phyloP scores from a whole-genome alignment of 2,329 filamentous ascomycete genomes.

The Cadophora luteo-olivacea region DNA sequence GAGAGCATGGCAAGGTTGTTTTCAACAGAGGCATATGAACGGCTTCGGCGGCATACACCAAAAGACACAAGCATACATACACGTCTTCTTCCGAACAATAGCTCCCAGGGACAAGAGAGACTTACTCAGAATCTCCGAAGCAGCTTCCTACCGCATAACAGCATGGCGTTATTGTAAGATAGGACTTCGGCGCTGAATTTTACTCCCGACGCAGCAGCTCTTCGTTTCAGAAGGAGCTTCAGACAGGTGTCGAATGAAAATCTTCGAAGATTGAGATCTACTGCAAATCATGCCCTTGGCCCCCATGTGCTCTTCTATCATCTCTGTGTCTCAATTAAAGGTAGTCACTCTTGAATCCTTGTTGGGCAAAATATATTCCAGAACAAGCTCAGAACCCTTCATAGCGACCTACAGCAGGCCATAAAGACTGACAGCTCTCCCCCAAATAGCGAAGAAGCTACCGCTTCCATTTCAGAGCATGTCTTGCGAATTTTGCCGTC shows the following conservation, averaged over 20 bases:
- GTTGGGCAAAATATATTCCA: background rate
- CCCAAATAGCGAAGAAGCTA: background rate
- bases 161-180: background rate
- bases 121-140: background rate
- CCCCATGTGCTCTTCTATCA: background rate
- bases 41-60: no score
- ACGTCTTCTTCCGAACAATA: background rate
- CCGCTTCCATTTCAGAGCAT: background rate
- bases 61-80: background rate
- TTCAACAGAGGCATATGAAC: constrained; percentile 90
- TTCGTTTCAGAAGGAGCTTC: background rate
- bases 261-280: background rate
- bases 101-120: background rate
- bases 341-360: background rate
- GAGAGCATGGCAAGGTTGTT: constrained; percentile 82
- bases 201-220: background rate
- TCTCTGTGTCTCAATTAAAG: background rate
- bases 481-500: background rate
- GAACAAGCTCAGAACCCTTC: background rate
- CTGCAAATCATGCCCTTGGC: background rate
- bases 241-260: constrained; percentile 1
- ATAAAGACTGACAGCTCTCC: no score
- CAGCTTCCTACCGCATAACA: constrained; percentile 1
- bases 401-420: no score
- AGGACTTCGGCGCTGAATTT: background rate